These are phyloP conservation scores for Pseudotsuga menziesii DNA, from an alignment of 75 land plant genomes.

Conservation along the genomic window DNA sequence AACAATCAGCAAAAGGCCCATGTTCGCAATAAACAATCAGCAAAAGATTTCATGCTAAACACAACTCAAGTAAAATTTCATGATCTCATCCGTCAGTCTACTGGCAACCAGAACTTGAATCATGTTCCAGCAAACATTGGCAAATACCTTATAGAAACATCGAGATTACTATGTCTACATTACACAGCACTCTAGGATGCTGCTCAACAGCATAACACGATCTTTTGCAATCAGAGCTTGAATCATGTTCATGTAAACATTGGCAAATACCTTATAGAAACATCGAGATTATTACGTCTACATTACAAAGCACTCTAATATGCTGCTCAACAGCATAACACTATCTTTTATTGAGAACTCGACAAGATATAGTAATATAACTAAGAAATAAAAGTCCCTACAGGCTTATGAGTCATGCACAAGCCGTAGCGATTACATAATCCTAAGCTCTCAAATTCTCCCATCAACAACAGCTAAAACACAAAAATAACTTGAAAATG, in stretches of 20 bases:
- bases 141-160: neutral
- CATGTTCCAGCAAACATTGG: neutral
- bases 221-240: neutral
- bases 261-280: neutral
- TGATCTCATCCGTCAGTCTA: neutral
- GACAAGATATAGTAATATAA: neutral
- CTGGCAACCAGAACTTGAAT: neutral
- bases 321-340: neutral
- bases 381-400: neutral
- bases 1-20: neutral
- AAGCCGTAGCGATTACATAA: neutral
- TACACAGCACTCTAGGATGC: neutral
- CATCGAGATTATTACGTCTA: neutral
- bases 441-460: neutral
- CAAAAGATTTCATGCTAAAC: neutral
- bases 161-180: neutral
- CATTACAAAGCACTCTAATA: neutral
- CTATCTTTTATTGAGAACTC: neutral
- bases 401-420: neutral
- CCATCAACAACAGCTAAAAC: neutral
- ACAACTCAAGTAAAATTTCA: neutral
- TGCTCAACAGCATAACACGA: neutral
- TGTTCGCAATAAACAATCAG: neutral
- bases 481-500: constrained; percentile 2
- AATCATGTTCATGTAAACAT: neutral